These are phyloP conservation scores for Cryphonectria carpinicola DNA, from an alignment of 2,329 filamentous ascomycete species.

Conservation along the genomic window DNA sequence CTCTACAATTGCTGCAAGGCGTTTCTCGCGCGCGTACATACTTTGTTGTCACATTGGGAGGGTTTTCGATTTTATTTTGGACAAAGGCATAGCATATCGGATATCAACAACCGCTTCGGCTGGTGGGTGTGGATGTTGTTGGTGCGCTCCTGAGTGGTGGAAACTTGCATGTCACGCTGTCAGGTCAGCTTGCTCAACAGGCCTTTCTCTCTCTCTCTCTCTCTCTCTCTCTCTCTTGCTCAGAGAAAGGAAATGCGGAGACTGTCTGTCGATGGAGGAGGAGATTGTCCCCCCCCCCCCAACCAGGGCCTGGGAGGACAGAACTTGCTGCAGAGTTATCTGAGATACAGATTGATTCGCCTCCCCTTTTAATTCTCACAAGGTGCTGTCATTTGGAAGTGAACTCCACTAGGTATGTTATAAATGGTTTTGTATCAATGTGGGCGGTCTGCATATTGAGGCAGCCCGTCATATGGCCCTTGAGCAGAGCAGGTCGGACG, in stretches of 20 bases:
- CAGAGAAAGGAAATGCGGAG: background rate
- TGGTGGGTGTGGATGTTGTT: background rate
- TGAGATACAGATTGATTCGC: background rate
- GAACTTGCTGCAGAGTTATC: background rate
- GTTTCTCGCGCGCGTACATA: background rate
- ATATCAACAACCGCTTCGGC: background rate
- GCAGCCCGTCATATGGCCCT: too few relatives aligned
- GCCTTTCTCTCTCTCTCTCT: too few relatives aligned
- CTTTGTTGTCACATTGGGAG: background rate
- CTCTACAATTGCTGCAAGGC: background rate
- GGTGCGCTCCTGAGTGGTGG: background rate
- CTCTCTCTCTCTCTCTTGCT: too few relatives aligned
- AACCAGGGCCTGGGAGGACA: background rate
- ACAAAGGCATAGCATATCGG: conserved; percentile 2
- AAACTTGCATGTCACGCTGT: background rate
- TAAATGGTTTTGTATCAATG: too few relatives aligned
- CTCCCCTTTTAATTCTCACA: background rate
- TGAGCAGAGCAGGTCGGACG: background rate
- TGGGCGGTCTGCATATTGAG: too few relatives aligned
- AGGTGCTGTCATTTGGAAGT: background rate
- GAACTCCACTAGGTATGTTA: background rate
- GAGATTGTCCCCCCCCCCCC: background rate
- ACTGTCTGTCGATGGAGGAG: background rate
- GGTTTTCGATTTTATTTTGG: background rate
- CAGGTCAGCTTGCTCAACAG: background rate